phyloP scores from a whole-genome alignment of 257 asterid genomes.

The Forsythia viridissima region DNA sequence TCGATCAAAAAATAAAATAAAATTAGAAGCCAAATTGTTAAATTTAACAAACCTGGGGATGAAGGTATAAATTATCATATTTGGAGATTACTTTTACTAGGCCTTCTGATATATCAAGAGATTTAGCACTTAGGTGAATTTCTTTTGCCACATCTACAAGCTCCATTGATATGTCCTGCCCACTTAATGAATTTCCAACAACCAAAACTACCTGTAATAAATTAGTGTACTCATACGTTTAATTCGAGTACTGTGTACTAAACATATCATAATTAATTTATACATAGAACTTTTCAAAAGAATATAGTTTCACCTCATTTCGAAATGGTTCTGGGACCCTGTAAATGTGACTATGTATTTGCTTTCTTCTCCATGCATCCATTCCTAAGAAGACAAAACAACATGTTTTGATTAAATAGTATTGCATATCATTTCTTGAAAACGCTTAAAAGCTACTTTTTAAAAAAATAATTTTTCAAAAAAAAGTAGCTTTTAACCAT shows the following conservation, averaged over 20 bases:
- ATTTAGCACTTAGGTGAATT: constrained; percentile 62
- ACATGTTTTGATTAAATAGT: not conserved
- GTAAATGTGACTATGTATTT: constrained; percentile 80
- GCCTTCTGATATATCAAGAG: constrained; percentile 55
- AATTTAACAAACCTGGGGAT: constrained; percentile 54
- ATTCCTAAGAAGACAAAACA: constrained; percentile 52
- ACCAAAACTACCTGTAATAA: constrained; percentile 72
- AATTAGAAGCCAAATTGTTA: not conserved
- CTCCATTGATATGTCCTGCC: constrained; percentile 84
- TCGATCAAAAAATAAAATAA: not conserved
- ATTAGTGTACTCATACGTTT: no score
- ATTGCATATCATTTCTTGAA: not conserved
- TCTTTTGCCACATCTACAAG: constrained; percentile 78
- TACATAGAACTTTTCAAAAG: no score
- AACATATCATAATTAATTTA: no score
- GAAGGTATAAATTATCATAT: constrained; percentile 54
- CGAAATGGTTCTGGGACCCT: constrained; percentile 75
- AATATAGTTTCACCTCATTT: constrained; percentile 54
- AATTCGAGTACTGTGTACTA: no score
- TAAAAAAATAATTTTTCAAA: not conserved
- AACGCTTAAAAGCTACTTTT: not conserved
- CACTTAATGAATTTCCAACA: constrained; percentile 82
- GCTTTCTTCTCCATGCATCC: constrained; percentile 79
- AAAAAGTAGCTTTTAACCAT: not conserved
- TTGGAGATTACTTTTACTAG: constrained; percentile 69